Percentiles rank a stretch among this genome's conserved stretches.
Evolutionary conservation across 2,329 filamentous ascomycete species (phyloP).

Genomic region (Cladorrhinum sp.): DNA sequence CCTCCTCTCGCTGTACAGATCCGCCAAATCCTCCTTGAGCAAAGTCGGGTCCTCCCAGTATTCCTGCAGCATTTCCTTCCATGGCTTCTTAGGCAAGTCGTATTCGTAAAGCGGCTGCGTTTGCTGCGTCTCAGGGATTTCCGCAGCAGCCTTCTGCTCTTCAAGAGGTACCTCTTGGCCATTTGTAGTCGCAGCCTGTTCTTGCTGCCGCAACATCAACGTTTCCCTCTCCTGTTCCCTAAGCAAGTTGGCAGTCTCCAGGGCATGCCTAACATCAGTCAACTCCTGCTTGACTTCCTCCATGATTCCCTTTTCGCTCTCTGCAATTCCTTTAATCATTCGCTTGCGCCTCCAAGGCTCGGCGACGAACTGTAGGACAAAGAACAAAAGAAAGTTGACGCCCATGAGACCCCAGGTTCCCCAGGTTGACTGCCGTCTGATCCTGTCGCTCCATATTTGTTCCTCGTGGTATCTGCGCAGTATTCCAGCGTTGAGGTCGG

Average conservation of each 20-base stretch:
- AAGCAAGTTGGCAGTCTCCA: constrained; percentile 26
- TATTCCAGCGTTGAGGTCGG: constrained; percentile 76
- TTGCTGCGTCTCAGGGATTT: constrained; percentile 9
- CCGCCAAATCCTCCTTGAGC: constrained; percentile 50
- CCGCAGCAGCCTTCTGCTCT: background rate
- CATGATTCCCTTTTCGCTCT: constrained; percentile 64
- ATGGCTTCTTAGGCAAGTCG: constrained; percentile 29
- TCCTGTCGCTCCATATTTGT: constrained; percentile 98
- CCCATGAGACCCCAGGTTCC: constrained; percentile 98
- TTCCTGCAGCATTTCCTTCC: constrained; percentile 41
- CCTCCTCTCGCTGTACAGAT: constrained; percentile 64
- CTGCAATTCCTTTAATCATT: constrained; percentile 79
- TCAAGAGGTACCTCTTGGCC: background rate
- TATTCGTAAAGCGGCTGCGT: background rate
- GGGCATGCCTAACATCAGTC: constrained; percentile 32
- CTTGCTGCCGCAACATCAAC: background rate
- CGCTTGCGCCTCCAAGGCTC: constrained; percentile 86
- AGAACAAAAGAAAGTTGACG: constrained; percentile 84
- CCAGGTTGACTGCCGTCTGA: constrained; percentile 94
- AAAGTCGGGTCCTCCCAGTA: constrained; percentile 35
- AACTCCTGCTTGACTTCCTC: constrained; percentile 48
- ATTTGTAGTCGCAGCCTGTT: background rate
- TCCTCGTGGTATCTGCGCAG: constrained; percentile 95
- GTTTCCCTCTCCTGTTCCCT: constrained; percentile 12
- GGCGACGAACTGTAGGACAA: constrained; percentile 82